Percentiles rank a stretch among this genome's conserved stretches.
These are phyloP conservation scores for Anthracocystis setariae DNA, from an alignment of 1,284 basidiomycete genomes.

Conservation along the genomic window DNA sequence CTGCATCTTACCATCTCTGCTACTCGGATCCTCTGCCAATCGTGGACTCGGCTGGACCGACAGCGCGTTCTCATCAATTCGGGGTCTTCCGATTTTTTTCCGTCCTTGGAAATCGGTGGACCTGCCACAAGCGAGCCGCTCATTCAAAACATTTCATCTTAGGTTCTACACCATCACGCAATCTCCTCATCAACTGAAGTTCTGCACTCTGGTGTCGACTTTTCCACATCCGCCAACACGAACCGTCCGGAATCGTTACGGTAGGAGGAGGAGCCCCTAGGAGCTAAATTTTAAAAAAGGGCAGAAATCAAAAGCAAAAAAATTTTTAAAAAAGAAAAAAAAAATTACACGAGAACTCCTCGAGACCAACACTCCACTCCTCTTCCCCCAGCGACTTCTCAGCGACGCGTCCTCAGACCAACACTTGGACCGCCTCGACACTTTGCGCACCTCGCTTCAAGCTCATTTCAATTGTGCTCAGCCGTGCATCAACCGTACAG, in stretches of 20 bases:
- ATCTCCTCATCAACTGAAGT: too few species aligned
- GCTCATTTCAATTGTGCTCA: constrained; percentile 7
- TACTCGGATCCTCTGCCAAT: too few species aligned
- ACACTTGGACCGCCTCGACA: constrained; percentile 15
- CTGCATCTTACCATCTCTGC: too few species aligned
- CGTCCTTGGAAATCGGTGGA: too few species aligned
- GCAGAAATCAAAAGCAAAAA: constrained; percentile 1
- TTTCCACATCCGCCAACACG: background rate
- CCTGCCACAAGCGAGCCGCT: background rate
- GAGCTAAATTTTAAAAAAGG: constrained; percentile 6
- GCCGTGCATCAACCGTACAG: constrained; percentile 5
- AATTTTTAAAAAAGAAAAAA: constrained; percentile 3
- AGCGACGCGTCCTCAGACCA: constrained; percentile 24
- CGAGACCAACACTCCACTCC: constrained; percentile 22
- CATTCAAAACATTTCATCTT: background rate
- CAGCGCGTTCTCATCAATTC: too few species aligned
- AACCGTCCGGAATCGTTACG: background rate
- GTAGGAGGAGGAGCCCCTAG: background rate
- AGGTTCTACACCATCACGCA: too few species aligned
- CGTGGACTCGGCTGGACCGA: too few species aligned
- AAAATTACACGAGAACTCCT: constrained; percentile 1
- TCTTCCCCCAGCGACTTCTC: background rate
- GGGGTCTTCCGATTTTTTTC: too few species aligned
- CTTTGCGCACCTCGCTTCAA: background rate
- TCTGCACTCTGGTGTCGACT: too few species aligned